These are phyloP conservation scores for Haplosporangium gracile DNA, from an alignment of 192 early-diverging fungal species.

Conservation along the genomic window DNA sequence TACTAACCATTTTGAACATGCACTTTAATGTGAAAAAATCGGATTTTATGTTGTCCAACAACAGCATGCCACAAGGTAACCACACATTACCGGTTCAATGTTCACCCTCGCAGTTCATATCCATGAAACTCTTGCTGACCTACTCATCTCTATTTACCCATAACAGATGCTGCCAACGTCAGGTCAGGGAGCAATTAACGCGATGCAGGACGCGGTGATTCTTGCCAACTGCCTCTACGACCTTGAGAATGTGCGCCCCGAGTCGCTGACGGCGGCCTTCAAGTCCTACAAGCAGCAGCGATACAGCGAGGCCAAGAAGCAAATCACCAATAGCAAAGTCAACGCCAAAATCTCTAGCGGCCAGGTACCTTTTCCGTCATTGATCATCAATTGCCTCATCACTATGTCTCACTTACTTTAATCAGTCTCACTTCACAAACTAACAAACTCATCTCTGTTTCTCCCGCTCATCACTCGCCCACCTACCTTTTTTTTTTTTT, in stretches of 20 bases:
- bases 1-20: not conserved
- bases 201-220: conserved; percentile 49
- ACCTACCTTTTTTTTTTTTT: not conserved
- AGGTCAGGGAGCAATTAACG: conserved; percentile 35
- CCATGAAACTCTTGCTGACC: not conserved
- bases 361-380: conserved; percentile 9
- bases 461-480: too few relatives aligned
- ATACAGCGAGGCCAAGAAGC: conserved; percentile 24
- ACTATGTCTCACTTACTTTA: not conserved
- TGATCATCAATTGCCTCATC: not conserved
- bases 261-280: conserved; percentile 23
- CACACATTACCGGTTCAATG: not conserved
- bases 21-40: not conserved
- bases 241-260: not conserved
- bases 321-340: conserved; percentile 20
- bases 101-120: not conserved
- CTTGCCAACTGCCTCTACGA: conserved; percentile 40
- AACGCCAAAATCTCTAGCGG: conserved; percentile 28
- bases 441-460: not conserved
- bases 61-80: not conserved
- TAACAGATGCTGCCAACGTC: conserved; percentile 10
- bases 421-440: not conserved
- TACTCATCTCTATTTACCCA: not conserved
- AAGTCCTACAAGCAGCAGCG: conserved; percentile 26
- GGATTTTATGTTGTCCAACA: not conserved